phyloP scores from a whole-genome alignment of 371 early-diverging fungal genomes.

The Gilbertella persicaria region DNA sequence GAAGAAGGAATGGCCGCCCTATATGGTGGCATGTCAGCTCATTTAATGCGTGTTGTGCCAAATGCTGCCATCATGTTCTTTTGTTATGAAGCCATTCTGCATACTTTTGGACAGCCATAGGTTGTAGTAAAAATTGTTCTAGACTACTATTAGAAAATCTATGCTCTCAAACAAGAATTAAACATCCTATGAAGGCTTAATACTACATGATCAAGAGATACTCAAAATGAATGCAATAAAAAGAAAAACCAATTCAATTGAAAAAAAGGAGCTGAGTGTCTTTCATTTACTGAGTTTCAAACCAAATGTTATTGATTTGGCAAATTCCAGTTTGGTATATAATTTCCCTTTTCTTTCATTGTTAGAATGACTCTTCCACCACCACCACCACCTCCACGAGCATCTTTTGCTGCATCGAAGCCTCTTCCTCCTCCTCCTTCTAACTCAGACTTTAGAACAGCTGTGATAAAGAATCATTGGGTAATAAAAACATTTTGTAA shows the following conservation, averaged over 20 bases:
- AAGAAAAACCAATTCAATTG: too few species aligned
- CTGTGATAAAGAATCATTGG: constrained; percentile 50
- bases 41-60: constrained; percentile 92
- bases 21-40: constrained; percentile 94
- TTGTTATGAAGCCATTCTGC: constrained; percentile 83
- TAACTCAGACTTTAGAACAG: constrained; percentile 41
- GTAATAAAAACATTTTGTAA: constrained; percentile 8
- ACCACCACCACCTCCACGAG: neutral
- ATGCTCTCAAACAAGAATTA: too few species aligned
- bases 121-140: too few species aligned
- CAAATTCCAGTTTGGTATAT: neutral
- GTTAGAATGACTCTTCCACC: neutral
- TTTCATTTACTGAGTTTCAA: neutral
- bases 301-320: neutral
- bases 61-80: constrained; percentile 96
- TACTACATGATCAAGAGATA: too few species aligned
- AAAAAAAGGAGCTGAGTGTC: too few species aligned
- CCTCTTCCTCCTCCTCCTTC: constrained; percentile 7
- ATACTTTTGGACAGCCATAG: constrained; percentile 38
- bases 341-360: neutral
- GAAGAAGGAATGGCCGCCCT: constrained; percentile 88
- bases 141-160: too few species aligned
- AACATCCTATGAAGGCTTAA: too few species aligned
- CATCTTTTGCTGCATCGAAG: neutral
- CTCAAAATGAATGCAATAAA: too few species aligned